These are phyloP conservation scores for Davidsoniella eucalypti DNA, from an alignment of 2,329 filamentous ascomycete genomes.

Conservation along the genomic window DNA sequence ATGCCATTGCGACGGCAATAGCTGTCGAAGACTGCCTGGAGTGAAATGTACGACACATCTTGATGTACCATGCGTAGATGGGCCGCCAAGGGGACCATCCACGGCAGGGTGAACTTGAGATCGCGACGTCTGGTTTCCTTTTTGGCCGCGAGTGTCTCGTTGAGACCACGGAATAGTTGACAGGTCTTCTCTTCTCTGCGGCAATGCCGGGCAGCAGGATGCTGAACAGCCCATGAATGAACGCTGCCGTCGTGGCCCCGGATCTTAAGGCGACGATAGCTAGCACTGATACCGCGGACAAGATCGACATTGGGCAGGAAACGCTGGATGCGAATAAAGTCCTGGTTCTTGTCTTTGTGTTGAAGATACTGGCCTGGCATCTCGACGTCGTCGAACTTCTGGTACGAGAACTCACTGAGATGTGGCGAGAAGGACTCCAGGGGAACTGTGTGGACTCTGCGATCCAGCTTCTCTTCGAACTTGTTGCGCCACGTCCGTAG, in stretches of 20 bases:
- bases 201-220: constrained; percentile 83
- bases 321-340: constrained; percentile 92
- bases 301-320: constrained; percentile 92
- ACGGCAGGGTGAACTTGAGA: constrained; percentile 84
- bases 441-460: constrained; percentile 53
- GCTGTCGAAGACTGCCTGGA: constrained; percentile 93
- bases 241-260: constrained; percentile 92
- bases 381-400: constrained; percentile 97
- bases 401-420: constrained; percentile 89
- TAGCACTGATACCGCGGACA: constrained; percentile 77
- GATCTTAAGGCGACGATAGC: constrained; percentile 85
- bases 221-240: constrained; percentile 93
- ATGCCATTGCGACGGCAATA: constrained; percentile 76
- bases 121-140: constrained; percentile 92
- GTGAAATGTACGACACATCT: constrained; percentile 80
- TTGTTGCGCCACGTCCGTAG: constrained; percentile 91
- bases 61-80: constrained; percentile 93
- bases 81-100: constrained; percentile 90
- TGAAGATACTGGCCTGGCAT: constrained; percentile 92
- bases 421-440: constrained; percentile 80
- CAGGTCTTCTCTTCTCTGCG: constrained; percentile 86
- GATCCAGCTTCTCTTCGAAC: constrained; percentile 93
- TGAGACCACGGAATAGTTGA: constrained; percentile 94
- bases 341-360: constrained; percentile 97
- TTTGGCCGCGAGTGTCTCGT: constrained; percentile 75